Base-by-base conservation (phyloP, 805 yeast genomes). In the Helenozyma rhizophorensis region DNA sequence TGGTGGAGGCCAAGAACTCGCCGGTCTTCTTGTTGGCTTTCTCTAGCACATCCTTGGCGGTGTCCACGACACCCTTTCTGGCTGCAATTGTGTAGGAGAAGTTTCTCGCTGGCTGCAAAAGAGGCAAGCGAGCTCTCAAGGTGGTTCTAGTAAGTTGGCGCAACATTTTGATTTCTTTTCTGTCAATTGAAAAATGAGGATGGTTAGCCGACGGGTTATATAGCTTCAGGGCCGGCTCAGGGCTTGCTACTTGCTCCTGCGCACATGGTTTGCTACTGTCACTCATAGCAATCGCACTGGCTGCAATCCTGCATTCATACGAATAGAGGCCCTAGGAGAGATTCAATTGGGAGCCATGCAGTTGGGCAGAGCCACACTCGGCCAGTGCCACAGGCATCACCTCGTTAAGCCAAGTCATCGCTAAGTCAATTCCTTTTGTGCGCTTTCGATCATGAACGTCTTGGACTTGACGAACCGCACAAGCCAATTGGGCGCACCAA, bases 1-100 rank as follows among this genome's bases (percentile, higher is more conserved):
- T 48, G 2, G 68, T 65, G 14, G 53, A 55, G n/a, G 70, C 71
- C 12, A 62, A 52, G 7, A 54, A 57, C 38, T 65, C 55, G 7
- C 71, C 72, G n/a, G 64, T 60, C 45, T 61, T 65, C 36, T 56
- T 54, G 43, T 56, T 55, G 23, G 51, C 58, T 35, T 53, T 58
- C 24, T 45, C 36, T 27, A 60, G 52, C 6, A 53, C 58, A n/a
- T 58, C 60, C 47, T 63, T 63, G 14, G 67, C 65, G 10, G 57
- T 35, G 28, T 55, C 65, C 10, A 62, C 46, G 10, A 63, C 48
- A 11, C 62, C 53, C 6, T 32, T 32, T 25, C 31, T 39, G 14
- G 34, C 25, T 4, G 18, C 34, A 18, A 36, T 37, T 3, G 48
- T 34, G 32, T 28, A 28, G 10, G 35, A 27, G 19, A 43, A 13